Evolutionary conservation across 805 yeast genomes (phyloP).

Genomic region (Kluyveromyces dobzhanskii): DNA sequence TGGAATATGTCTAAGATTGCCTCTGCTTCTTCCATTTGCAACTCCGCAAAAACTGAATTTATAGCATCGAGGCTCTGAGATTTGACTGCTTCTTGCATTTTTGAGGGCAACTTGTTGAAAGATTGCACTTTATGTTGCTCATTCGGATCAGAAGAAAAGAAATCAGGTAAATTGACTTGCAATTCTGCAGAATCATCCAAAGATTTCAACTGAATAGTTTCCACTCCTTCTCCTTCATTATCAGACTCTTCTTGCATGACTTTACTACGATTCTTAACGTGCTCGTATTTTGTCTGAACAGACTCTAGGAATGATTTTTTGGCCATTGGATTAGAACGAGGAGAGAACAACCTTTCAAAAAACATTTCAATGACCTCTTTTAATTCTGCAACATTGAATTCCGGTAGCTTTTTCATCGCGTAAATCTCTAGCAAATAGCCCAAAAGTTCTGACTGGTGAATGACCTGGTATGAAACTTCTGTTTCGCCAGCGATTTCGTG

Average conservation of each 20-base stretch:
- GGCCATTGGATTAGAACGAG: constrained; percentile 44
- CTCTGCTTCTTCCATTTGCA: constrained; percentile 77
- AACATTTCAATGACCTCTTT: constrained; percentile 52
- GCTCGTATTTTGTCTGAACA: constrained; percentile 63
- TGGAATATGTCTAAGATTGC: constrained; percentile 62
- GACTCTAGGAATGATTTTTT: constrained; percentile 62
- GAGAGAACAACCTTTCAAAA: constrained; percentile 47
- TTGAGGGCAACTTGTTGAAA: constrained; percentile 48
- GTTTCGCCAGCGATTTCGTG: constrained; percentile 57
- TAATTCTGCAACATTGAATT: constrained; percentile 27
- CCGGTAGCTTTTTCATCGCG: constrained; percentile 29
- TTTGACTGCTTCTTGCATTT: constrained; percentile 69
- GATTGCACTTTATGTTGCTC: constrained; percentile 39
- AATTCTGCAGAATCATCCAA: constrained; percentile 77
- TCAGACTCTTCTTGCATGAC: constrained; percentile 47
- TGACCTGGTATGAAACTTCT: constrained; percentile 48
- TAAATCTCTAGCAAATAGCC: constrained; percentile 53
- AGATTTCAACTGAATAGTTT: constrained; percentile 78
- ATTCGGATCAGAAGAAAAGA: constrained; percentile 38
- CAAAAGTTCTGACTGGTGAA: constrained; percentile 70
- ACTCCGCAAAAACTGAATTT: constrained; percentile 68
- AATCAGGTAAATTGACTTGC: constrained; percentile 59
- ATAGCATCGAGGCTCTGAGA: constrained; percentile 68
- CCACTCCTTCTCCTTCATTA: constrained; percentile 48
- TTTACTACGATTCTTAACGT: constrained; percentile 68